Evolutionary conservation across 345 rosid genomes (phyloP).

Genomic region (Euclidium syriacum): DNA sequence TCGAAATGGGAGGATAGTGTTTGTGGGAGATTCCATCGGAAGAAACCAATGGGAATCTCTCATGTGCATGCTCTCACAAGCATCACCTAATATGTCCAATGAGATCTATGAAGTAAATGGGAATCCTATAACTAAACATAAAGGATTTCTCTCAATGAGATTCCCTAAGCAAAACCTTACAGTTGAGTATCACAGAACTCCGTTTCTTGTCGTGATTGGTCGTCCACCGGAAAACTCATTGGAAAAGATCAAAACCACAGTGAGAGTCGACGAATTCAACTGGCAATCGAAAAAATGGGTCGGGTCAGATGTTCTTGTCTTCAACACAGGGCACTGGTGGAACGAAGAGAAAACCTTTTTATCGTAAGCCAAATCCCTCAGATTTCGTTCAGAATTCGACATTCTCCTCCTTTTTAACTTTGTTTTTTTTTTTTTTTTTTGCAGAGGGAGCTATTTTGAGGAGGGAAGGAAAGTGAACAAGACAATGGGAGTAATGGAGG

Average conservation of each 20-base stretch:
- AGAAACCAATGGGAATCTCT: slow-evolving; percentile 95
- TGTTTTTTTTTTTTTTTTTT: background rate
- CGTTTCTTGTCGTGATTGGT: slow-evolving; percentile 55
- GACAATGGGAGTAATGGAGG: slow-evolving; percentile 66
- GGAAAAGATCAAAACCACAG: slow-evolving; percentile 28
- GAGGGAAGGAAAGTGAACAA: slow-evolving; percentile 53
- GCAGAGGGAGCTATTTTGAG: slow-evolving; percentile 70
- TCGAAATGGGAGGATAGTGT: slow-evolving; percentile 69
- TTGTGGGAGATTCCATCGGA: slow-evolving; percentile 86
- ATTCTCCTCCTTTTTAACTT: background rate
- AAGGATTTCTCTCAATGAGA: slow-evolving; percentile 74
- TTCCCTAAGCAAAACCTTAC: slow-evolving; percentile 67
- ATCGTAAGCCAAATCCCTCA: slow-evolving; percentile 18
- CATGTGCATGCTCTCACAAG: slow-evolving; percentile 64
- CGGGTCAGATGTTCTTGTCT: slow-evolving; percentile 64
- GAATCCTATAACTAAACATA: slow-evolving; percentile 71
- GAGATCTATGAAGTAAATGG: slow-evolving; percentile 64
- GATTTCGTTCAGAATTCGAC: background rate
- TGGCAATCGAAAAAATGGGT: slow-evolving; percentile 62
- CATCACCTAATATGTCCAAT: slow-evolving; percentile 51
- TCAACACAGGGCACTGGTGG: slow-evolving; percentile 93
- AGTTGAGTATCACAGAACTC: slow-evolving; percentile 70
- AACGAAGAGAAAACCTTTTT: slow-evolving; percentile 56
- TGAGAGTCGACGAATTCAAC: slow-evolving; percentile 60
- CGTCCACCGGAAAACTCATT: slow-evolving; percentile 55